These are phyloP conservation scores for Excoecaria agallocha DNA, from an alignment of 345 rosid species.

Conservation along the genomic window DNA sequence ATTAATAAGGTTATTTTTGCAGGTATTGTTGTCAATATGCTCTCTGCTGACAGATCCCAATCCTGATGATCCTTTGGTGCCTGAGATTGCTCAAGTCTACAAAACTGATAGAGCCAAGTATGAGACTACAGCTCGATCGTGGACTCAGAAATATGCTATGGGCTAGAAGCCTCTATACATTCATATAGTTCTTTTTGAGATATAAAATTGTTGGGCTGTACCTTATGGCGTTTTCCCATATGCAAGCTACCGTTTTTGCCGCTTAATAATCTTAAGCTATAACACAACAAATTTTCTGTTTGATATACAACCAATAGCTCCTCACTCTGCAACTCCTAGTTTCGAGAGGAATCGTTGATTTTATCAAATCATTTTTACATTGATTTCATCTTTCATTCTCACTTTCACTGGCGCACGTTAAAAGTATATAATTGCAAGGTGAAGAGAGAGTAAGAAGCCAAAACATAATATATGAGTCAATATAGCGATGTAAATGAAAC, in stretches of 20 bases:
- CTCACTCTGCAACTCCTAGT: not conserved
- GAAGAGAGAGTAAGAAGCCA: not conserved
- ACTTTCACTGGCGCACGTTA: not conserved
- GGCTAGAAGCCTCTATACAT: not conserved
- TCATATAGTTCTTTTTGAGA: not conserved
- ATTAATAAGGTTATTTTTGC: not conserved
- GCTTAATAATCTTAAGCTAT: not conserved
- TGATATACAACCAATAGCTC: not conserved
- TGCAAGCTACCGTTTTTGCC: not conserved
- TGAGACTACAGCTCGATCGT: constrained; percentile 29
- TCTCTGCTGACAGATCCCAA: constrained; percentile 38
- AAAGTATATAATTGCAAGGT: too few species aligned
- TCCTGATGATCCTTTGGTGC: constrained; percentile 38
- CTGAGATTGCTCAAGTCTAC: constrained; percentile 35
- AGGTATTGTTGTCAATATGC: constrained; percentile 38
- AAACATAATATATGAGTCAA: constrained; percentile 7
- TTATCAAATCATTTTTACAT: too few species aligned
- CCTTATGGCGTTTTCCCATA: not conserved
- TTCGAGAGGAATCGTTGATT: too few species aligned
- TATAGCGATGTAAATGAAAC: not conserved
- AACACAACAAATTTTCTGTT: not conserved
- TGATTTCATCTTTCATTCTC: too few species aligned
- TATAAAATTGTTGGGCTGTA: too few species aligned
- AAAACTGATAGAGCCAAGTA: constrained; percentile 32
- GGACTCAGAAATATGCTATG: constrained; percentile 42